phyloP scores from a whole-genome alignment of 225 moss, liverwort and hornwort species.

The Sphagnum contortum region DNA sequence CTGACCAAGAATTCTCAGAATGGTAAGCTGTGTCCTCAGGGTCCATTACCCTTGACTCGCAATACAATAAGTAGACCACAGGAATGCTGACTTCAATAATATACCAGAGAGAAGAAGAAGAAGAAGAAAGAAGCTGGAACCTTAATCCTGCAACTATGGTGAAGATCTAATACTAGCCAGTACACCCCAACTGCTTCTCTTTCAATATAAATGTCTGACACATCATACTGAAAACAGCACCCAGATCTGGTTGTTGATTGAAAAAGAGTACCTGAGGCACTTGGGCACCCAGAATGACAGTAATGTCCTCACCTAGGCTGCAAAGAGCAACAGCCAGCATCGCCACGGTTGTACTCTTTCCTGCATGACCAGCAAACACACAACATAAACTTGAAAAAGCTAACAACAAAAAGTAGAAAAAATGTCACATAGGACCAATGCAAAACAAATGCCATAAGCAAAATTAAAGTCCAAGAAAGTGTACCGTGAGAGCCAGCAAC shows the following conservation, averaged over 20 bases:
- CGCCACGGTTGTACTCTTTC: slow-evolving; percentile 81
- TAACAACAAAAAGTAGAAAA: no score
- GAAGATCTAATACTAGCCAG: no score
- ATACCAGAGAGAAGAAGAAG: no score
- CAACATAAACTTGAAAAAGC: neutral
- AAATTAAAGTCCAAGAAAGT: neutral
- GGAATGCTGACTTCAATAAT: no score
- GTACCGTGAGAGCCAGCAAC: slow-evolving; percentile 93
- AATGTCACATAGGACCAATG: neutral
- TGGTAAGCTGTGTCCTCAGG: no score
- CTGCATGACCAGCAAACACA: slow-evolving; percentile 21
- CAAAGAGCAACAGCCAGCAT: slow-evolving; percentile 70
- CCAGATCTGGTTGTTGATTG: no score
- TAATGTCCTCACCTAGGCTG: slow-evolving; percentile 66
- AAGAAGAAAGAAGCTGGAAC: neutral
- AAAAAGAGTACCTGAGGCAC: slow-evolving; percentile 68
- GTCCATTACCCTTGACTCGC: no score
- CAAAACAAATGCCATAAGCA: neutral
- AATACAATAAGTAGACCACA: no score
- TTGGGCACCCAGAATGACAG: slow-evolving; percentile 87
- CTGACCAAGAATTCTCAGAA: no score
- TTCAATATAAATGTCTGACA: no score
- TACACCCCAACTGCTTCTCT: no score
- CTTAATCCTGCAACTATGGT: neutral
- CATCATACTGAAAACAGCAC: no score